A percentile compares a stretch with the other conserved stretches of the same genome.
These are phyloP conservation scores for Amorphotheca resinae DNA, from an alignment of 495 filamentous ascomycete species.

Conservation along the genomic window DNA sequence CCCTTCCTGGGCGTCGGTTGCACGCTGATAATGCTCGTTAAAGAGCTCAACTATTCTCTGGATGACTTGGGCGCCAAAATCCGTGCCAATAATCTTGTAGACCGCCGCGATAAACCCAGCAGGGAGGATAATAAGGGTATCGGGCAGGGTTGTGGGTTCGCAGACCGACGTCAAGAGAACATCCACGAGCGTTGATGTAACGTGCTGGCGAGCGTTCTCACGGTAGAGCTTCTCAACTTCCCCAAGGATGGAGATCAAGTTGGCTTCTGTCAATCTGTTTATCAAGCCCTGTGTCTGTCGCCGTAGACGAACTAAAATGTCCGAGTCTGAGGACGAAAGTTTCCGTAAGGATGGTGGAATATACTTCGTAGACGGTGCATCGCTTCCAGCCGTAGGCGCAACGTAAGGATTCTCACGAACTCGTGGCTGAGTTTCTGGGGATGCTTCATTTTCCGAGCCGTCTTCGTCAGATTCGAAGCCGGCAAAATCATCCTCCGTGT, in stretches of 20 bases:
- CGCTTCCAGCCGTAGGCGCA: slow-evolving; percentile 28
- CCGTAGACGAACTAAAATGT: slow-evolving; percentile 55
- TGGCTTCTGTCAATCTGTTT: slow-evolving; percentile 87
- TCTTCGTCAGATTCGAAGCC: slow-evolving; percentile 19
- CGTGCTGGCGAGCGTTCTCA: slow-evolving; percentile 65
- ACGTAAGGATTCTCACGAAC: slow-evolving; percentile 41
- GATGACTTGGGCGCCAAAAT: slow-evolving; percentile 75
- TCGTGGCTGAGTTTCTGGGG: slow-evolving; percentile 13
- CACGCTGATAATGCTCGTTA: slow-evolving; percentile 34
- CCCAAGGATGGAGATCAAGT: slow-evolving; percentile 62
- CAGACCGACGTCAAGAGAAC: slow-evolving; percentile 63
- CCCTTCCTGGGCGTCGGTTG: slow-evolving; percentile 33
- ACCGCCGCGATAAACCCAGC: slow-evolving; percentile 82
- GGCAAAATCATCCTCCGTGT: slow-evolving; percentile 23
- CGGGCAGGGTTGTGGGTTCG: slow-evolving; percentile 61
- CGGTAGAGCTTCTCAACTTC: slow-evolving; percentile 77
- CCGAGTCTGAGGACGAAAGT: slow-evolving; percentile 45
- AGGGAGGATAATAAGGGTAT: slow-evolving; percentile 82
- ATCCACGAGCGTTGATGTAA: slow-evolving; percentile 64
- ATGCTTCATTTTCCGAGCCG: slow-evolving; percentile 2
- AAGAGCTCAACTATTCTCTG: slow-evolving; percentile 66
- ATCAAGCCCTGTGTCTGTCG: slow-evolving; percentile 77
- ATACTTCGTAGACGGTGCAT: slow-evolving; percentile 44
- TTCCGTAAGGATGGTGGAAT: slow-evolving; percentile 76
- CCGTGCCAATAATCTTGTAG: slow-evolving; percentile 74